Base-by-base conservation (phyloP, 768 basidiomycete species). In the Boletus patriciae region DNA sequence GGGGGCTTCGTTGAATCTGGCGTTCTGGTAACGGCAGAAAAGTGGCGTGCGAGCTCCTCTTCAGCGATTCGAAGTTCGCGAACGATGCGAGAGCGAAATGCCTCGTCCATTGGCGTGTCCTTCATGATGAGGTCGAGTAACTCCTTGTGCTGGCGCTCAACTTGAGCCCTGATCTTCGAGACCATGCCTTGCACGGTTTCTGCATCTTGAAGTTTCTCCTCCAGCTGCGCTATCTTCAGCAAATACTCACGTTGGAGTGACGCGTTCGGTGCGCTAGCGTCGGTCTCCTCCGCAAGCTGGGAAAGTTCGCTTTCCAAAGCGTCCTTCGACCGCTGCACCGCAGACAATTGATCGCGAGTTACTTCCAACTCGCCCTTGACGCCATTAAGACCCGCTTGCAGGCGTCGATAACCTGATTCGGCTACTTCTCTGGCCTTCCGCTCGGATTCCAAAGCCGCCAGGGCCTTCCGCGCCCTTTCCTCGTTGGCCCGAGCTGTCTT, bases 71-170 rank as follows among this genome's bases (percentile, higher is more conserved):
- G 80, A 33, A 90, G 77, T 62, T 90, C 86, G 31, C 78, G 79
- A 23, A 90, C 73, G 6, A 90, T 71, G 18, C 82, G 80, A 21
- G 78, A 74, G 48, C 86, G 83, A 77, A 90, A 85, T 5, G 78
- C 73, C 34, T 80, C 80, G 57, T 88, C 88, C 37, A 78, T 77
- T 10, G 85, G 80, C 12, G 78, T 78, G 48, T 78, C 80, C 44
- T 76, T 76, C 73, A 81, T 76, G 52, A 90, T 81, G 23, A 89
- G 75, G n/a, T 81, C 76, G 6, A 87, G 83, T 41, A 90, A 80
- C 58, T 90, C 88, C n/a, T 80, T 80, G 64, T 88, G 87, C 52
- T 89, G 87, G 16, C 78, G 80, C 61, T 84, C 83, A 31, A 89
- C 79, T 45, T 79, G 83, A 37, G 83, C 82, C 61, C 78, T 82